Evolutionary conservation across 371 early-diverging fungal genomes (phyloP), one percentile per base, ranked within the genome.

Genomic region (Mortierella sp.): DNA sequence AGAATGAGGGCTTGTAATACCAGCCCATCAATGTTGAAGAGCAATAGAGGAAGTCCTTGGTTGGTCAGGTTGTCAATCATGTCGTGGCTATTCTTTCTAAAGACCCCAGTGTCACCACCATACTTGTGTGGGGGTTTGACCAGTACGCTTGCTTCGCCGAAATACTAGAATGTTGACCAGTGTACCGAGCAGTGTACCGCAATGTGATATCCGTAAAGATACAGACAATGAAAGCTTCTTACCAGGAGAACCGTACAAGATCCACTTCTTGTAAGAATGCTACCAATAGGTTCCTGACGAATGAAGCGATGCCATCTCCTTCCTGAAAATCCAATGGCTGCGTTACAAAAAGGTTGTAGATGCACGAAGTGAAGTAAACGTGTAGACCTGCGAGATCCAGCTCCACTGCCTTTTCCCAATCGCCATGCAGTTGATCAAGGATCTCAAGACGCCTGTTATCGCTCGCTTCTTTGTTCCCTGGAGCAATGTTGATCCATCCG

Each of bases 241-340:
- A 67, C 68, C 61, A 67, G 50, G 68, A 67, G 34, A 67, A 60
- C 41, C 68, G 28, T 54, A 67, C 61, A 60, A 60, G 60, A 39
- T 60, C 68, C 31, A 60, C 57, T 60, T 67, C 68, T 52, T 67
- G 61, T 57, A 67, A 44, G 57, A 67, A 31, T 28, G 57, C 61
- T 31, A 41, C 60, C 47, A 67, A 21, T 52, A 60, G 40, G 48
- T 57, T 67, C 34, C 61, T 55, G 28, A 67, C 46, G 68, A 67
- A 67, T 45, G 68, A 67, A 9, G 68, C 56, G 34, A 67, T 67
- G 37, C 68, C 68, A 56, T 67, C 68, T 24, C 61, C 57, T 29
- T 67, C 68, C 40, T 51, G 68, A 28, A 67, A 67, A 47, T 67
- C 61, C 57, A 56, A 47, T 55, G 68, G 57, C 25, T 67, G 68